Conservation (phyloP, 139 green algal genomes). For the Monoraphidium neglectum region DNA sequence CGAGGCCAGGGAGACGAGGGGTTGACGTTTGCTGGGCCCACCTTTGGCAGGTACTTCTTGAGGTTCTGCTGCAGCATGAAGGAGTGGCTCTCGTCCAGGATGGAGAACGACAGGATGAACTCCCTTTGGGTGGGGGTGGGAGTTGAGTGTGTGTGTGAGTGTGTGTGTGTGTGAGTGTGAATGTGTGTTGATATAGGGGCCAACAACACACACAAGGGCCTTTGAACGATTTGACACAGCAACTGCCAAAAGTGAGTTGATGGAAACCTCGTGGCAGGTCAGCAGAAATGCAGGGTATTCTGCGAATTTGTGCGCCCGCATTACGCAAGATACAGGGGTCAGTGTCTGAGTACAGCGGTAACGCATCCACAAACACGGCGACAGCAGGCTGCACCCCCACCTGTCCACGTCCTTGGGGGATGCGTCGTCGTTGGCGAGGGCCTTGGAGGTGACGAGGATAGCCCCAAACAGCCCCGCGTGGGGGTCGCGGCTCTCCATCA, state of each 20-base stretch:
- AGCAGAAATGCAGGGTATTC: background rate
- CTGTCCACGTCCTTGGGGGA: constrained; percentile 40
- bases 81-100: constrained; percentile 35
- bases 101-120: constrained; percentile 49
- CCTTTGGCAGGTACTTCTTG: constrained; percentile 14
- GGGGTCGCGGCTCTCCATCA: constrained; percentile 52
- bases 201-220: no score
- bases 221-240: no score
- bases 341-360: background rate
- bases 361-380: background rate
- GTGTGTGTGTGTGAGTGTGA: no score
- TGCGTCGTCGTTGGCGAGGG: constrained; percentile 20
- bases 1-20: no score
- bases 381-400: background rate
- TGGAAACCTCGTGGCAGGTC: background rate
- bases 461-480: constrained; percentile 62
- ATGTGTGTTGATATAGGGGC: no score
- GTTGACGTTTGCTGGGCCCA: no score
- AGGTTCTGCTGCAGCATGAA: constrained; percentile 46
- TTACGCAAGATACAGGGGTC: background rate
- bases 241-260: no score
- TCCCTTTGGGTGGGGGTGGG: constrained; percentile 27
- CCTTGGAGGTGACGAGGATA: constrained; percentile 56
- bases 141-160: background rate
- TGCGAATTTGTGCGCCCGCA: background rate